Evolutionary conservation across 2,329 filamentous ascomycete genomes (phyloP).

Genomic region (Drechslera avenae): DNA sequence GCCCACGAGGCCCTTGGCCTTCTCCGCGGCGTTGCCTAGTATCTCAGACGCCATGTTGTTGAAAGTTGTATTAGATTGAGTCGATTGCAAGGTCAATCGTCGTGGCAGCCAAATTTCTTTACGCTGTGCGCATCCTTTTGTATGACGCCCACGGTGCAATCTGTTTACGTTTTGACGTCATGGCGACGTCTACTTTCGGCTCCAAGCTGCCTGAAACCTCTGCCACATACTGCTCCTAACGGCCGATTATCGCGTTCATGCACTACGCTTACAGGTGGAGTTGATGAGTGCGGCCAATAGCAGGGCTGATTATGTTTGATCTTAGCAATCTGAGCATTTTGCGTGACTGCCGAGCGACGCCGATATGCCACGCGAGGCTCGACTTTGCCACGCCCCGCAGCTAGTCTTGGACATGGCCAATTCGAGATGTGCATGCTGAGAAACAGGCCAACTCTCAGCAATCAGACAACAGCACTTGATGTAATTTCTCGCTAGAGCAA

Average conservation of each 20-base stretch:
- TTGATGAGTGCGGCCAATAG: constrained; percentile 18
- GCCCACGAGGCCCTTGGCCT: constrained; percentile 42
- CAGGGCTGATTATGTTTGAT: constrained; percentile 14
- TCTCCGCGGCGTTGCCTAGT: constrained; percentile 35
- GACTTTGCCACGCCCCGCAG: constrained; percentile 26
- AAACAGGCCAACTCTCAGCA: constrained; percentile 9
- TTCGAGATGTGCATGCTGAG: constrained; percentile 37
- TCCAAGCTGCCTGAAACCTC: constrained; percentile 13
- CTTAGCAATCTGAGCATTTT: constrained; percentile 14
- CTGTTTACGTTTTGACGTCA: constrained; percentile 27
- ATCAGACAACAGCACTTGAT: background rate
- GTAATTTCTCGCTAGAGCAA: background rate
- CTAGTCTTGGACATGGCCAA: constrained; percentile 4
- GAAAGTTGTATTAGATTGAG: constrained; percentile 1
- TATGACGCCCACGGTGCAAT: constrained; percentile 5
- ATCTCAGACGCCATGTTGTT: constrained; percentile 41
- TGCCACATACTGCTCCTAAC: constrained; percentile 16
- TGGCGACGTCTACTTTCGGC: constrained; percentile 24
- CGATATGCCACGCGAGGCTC: constrained; percentile 25
- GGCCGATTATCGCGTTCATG: constrained; percentile 15
- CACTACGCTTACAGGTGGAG: constrained; percentile 14
- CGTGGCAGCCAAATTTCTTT: background rate
- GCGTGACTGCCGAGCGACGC: constrained; percentile 26
- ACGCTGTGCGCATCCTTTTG: constrained; percentile 9
- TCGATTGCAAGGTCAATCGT: constrained; percentile 10